phyloP scores from a whole-genome alignment of 352 stramenopile genomes.

The Pythium vanterpoolii region DNA sequence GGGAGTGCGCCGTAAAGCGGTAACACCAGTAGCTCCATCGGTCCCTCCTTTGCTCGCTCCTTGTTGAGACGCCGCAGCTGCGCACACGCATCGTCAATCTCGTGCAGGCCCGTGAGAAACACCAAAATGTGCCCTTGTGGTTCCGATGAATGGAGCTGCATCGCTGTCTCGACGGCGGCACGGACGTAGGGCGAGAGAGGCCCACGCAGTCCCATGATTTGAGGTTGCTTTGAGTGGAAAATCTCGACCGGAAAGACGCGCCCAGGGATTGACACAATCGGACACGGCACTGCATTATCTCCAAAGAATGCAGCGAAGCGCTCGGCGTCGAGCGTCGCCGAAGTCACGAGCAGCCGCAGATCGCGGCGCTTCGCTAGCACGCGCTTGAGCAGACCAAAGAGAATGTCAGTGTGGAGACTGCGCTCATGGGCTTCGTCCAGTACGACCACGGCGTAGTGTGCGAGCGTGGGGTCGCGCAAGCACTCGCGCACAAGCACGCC shows the following conservation, averaged over 20 bases:
- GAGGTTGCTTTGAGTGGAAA: constrained; percentile 88
- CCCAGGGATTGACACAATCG: constrained; percentile 86
- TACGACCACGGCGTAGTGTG: constrained; percentile 89
- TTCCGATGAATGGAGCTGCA: constrained; percentile 74
- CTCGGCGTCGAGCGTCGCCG: constrained; percentile 87
- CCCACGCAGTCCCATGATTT: constrained; percentile 66
- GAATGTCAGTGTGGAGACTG: constrained; percentile 97
- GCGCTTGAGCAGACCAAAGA: constrained; percentile 93
- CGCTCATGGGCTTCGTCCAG: constrained; percentile 98
- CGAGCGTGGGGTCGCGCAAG: constrained; percentile 68
- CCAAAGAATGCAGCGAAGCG: constrained; percentile 89
- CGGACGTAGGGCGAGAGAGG: constrained; percentile 65
- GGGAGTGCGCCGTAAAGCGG: constrained; percentile 96
- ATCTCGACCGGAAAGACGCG: constrained; percentile 92
- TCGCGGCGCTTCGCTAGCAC: constrained; percentile 63
- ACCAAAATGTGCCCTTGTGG: constrained; percentile 90
- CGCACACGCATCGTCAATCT: constrained; percentile 89
- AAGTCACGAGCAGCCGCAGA: constrained; percentile 94
- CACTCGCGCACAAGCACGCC: constrained; percentile 82
- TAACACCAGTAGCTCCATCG: constrained; percentile 64
- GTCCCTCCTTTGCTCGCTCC: constrained; percentile 12
- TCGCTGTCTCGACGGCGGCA: constrained; percentile 65
- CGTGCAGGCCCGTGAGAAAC: constrained; percentile 93
- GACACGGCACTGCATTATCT: not conserved
- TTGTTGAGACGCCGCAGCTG: constrained; percentile 68